These are phyloP conservation scores for Conoideocrella luteorostrata DNA, from an alignment of 2,329 filamentous ascomycete species.

Conservation along the genomic window DNA sequence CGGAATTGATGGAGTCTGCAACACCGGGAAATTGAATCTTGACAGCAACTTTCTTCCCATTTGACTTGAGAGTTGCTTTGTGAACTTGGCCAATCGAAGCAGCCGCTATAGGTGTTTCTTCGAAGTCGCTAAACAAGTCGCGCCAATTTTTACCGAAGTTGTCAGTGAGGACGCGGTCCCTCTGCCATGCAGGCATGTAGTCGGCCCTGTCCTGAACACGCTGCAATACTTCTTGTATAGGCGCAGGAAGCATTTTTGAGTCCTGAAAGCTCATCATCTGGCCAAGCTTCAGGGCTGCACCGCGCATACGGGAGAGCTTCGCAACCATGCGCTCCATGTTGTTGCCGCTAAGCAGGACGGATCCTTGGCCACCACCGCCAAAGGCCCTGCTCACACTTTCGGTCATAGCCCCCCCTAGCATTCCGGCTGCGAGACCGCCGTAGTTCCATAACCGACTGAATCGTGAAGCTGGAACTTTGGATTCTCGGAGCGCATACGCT, in stretches of 20 bases:
- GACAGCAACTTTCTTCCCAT: slow-evolving; percentile 73
- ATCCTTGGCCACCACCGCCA: slow-evolving; percentile 61
- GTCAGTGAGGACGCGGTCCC: slow-evolving; percentile 70
- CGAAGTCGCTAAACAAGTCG: slow-evolving; percentile 74
- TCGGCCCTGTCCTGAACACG: slow-evolving; percentile 94
- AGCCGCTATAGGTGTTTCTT: slow-evolving; percentile 87
- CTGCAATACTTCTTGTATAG: slow-evolving; percentile 84
- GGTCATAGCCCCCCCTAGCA: slow-evolving; percentile 86
- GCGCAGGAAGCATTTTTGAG: slow-evolving; percentile 82
- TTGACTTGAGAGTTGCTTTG: slow-evolving; percentile 70
- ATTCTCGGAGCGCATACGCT: slow-evolving; percentile 72
- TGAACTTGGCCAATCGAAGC: slow-evolving; percentile 98
- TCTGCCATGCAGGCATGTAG: slow-evolving; percentile 94
- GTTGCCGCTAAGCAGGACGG: slow-evolving; percentile 75
- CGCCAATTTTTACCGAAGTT: slow-evolving; percentile 85
- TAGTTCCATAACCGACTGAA: slow-evolving; percentile 92
- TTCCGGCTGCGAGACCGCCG: slow-evolving; percentile 83
- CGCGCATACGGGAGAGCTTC: slow-evolving; percentile 92
- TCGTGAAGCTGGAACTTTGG: slow-evolving; percentile 80
- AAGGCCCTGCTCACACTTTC: slow-evolving; percentile 78
- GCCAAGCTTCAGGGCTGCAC: slow-evolving; percentile 91
- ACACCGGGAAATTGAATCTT: slow-evolving; percentile 98
- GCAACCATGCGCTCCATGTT: slow-evolving; percentile 93
- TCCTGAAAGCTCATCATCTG: slow-evolving; percentile 99
- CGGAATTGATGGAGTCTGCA: slow-evolving; percentile 90